Base-by-base conservation (phyloP, 352 stramenopile species). In the Globisporangium viniferum region DNA sequence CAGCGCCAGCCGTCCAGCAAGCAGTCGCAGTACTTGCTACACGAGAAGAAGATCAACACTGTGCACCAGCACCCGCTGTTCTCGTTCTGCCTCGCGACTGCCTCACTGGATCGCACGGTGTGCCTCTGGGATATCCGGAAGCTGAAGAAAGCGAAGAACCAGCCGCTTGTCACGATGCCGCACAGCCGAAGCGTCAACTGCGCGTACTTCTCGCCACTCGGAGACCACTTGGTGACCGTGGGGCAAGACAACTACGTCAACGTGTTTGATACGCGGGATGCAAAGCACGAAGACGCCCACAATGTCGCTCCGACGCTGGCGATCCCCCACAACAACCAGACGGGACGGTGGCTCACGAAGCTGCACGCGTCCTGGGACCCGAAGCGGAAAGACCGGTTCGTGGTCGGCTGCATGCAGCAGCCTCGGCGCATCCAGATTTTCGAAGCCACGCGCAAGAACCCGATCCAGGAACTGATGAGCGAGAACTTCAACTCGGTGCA, bases 21-120 rank as follows among this genome's bases (percentile, higher is more conserved):
- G 53, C 69, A 71, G 18, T 73, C 76, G 6, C 71, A 35, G 9
- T 93, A 82, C 59, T 14, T 70, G 14, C 64, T 93, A 22, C 88
- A 96, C 46, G 88, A 94, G 59, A 94, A 94, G 68, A 96, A 94
- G 74, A 76, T 94, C 59, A 93, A 96, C 64, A 96, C 88, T 0
- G 86, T 96, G n/a, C 77, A 89, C 56, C 73, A 84, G 58, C 88
- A 96, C 51, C 85, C 88, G 10, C 70, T 64, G 14, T 64, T 77
- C 3, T 66, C 88, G 31, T 84, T 84, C 66, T 91, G 80, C 56
- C 68, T 94, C 31, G 87, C 81, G 35, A 96, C 88, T 1, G 85
- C 88, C 35, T 96, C 88, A 12, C 61, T 94, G 20, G 88, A 96
- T 46, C 84, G 88, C 29, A 94, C 84, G 0, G 86, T 94, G 63